Evolutionary conservation across 805 yeast genomes (phyloP).

Genomic region (Kodamaea fukazawae): DNA sequence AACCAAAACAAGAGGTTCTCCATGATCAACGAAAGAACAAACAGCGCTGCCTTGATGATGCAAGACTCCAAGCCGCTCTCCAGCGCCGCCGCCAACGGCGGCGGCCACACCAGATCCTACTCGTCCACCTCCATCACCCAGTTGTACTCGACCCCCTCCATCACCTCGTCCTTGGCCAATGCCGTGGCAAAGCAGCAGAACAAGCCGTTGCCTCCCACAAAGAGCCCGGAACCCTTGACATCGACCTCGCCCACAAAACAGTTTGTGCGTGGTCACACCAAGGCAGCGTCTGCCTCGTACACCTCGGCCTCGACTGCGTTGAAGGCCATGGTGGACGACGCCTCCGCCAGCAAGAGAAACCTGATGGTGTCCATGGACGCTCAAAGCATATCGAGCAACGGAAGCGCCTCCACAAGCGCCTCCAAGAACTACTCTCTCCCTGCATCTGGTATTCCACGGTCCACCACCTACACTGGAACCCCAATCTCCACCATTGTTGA

Average conservation of each 20-base stretch:
- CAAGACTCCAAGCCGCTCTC: conserved; percentile 4
- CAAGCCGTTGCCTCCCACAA: conserved; percentile 21
- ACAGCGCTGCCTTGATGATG: conserved; percentile 15
- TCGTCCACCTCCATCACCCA: conserved; percentile 29
- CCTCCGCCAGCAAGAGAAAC: conserved; percentile 13
- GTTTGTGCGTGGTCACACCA: conserved; percentile 27
- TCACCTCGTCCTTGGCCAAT: conserved; percentile 55
- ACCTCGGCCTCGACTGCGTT: conserved; percentile 65
- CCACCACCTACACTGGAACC: conserved; percentile 32
- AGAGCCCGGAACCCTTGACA: conserved; percentile 15
- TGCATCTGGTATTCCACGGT: conserved; percentile 16
- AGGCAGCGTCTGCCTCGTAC: conserved; percentile 35
- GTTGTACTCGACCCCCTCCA: conserved; percentile 62
- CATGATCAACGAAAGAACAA: conserved; percentile 42
- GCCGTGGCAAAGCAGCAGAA: conserved; percentile 41
- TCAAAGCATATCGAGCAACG: conserved; percentile 3
- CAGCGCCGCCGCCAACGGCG: conserved; percentile 8
- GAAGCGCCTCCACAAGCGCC: conserved; percentile 12
- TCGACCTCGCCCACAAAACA: conserved; percentile 24
- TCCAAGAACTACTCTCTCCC: conserved; percentile 13
- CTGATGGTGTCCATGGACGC: conserved; percentile 18
- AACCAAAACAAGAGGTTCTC: conserved; percentile 43
- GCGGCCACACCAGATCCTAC: conserved; percentile 32
- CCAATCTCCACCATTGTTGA: conserved; percentile 47
- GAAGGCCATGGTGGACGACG: conserved; percentile 70